Conservation (phyloP, 495 filamentous ascomycete genomes). For the Neurospora sp. region DNA sequence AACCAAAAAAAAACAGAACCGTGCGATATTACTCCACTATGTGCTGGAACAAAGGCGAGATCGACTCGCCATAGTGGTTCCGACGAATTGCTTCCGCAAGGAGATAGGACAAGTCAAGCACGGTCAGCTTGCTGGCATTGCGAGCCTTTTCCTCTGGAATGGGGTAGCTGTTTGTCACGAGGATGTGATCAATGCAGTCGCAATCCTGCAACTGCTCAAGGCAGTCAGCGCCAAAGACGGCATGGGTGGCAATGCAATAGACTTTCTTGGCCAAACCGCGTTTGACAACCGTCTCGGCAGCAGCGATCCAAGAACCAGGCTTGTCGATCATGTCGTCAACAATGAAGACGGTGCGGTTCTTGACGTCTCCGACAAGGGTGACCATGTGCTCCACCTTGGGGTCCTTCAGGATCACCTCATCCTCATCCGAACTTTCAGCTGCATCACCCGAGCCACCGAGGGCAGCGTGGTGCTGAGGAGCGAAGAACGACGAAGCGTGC, state of each 20-base stretch:
- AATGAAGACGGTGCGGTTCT: conserved; percentile 75
- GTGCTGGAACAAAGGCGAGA: conserved; percentile 76
- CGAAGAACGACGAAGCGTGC: conserved; percentile 45
- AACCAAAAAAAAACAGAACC: conserved; percentile 7
- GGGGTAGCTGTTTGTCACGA: conserved; percentile 95
- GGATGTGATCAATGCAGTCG: conserved; percentile 82
- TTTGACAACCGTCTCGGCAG: conserved; percentile 96
- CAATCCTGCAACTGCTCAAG: conserved; percentile 85
- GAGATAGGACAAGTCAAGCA: conserved; percentile 79
- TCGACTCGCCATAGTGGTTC: conserved; percentile 87
- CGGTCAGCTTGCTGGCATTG: conserved; percentile 70
- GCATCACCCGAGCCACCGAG: conserved; percentile 78
- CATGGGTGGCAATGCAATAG: conserved; percentile 96
- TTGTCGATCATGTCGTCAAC: conserved; percentile 99
- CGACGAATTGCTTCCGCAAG: conserved; percentile 86
- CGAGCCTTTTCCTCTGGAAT: conserved; percentile 61
- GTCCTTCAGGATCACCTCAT: conserved; percentile 65
- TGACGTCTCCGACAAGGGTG: conserved; percentile 89
- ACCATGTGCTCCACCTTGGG: conserved; percentile 82
- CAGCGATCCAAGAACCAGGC: conserved; percentile 91
- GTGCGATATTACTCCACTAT: conserved; percentile 40
- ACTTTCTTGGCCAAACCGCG: conserved; percentile 84
- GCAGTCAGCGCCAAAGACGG: conserved; percentile 81
- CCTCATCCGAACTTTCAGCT: conserved; percentile 73
- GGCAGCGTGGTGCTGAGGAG: conserved; percentile 44